Evolutionary conservation across 106 monocot genomes (phyloP).

Genomic region (Xerophyta viscosa): DNA sequence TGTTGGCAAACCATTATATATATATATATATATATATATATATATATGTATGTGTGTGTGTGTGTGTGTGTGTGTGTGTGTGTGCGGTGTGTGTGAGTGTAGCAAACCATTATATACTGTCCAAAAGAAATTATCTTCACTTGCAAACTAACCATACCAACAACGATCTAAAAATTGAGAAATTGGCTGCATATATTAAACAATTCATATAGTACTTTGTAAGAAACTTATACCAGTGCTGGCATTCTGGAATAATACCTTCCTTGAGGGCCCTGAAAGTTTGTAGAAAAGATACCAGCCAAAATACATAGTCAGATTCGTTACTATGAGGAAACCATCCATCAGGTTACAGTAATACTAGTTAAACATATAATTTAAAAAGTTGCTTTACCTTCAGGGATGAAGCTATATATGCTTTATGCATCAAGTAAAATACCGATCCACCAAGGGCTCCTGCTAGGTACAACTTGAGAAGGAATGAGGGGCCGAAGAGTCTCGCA

Average conservation of each 20-base stretch:
- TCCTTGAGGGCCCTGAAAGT: conserved; percentile 43
- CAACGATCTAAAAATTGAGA: too few relatives aligned
- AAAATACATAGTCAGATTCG: neutral
- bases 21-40: too few relatives aligned
- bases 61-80: too few relatives aligned
- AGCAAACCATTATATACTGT: too few relatives aligned
- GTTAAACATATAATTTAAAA: neutral
- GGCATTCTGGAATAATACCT: conserved; percentile 34
- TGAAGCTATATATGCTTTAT: conserved; percentile 27
- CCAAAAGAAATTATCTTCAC: too few relatives aligned
- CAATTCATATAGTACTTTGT: neutral
- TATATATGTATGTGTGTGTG: too few relatives aligned
- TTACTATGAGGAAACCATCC: neutral
- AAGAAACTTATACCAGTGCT: conserved; percentile 53
- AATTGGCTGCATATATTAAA: neutral
- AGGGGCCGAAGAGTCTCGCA: conserved; percentile 62
- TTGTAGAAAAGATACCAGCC: neutral
- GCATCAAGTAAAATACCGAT: conserved; percentile 66
- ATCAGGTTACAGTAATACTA: neutral
- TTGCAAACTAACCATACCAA: too few relatives aligned
- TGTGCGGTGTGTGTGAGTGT: too few relatives aligned
- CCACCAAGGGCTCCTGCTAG: conserved; percentile 74
- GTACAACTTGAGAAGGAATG: conserved; percentile 76
- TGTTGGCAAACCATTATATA: neutral
- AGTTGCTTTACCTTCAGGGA: conserved; percentile 31